Evolutionary conservation across 2,329 filamentous ascomycete species (phyloP), one percentile per base, ranked within the genome.

Genomic region (Pseudogymnoascus pannorum): DNA sequence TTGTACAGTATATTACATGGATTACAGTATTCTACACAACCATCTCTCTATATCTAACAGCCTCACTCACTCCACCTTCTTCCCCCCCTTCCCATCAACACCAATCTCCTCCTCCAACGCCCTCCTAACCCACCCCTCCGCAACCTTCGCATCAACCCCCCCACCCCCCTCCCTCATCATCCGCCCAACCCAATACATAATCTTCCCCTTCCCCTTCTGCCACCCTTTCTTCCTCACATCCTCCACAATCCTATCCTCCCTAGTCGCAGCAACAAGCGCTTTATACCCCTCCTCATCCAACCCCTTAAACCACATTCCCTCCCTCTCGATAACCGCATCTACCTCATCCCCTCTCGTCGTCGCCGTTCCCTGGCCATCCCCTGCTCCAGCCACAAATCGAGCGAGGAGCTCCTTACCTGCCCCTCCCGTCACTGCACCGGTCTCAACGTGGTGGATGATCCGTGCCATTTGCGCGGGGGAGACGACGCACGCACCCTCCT

Each of bases 111-210:
- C 63, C 36, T 72, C 67, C 44, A 85, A 73, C 44, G 84, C 67
- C 67, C 78, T 75, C 61, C 76, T 75, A 33, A 88, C 70, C 9
- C 82, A 75, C 62, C 75, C 73, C 70, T 82, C 81, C 8, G 85
- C 86, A 67, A 78, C 79, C 61, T 77, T 76, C 4, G 86, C 81
- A 71, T 88, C 84, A 5, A 88, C 80, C 0, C 85, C 85, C 63
- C 84, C 82, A 26, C 80, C 77, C 26, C 83, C 83, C 63, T 75
- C 74, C 48, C 82, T 77, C 74, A 88, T 85, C 82, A 89, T 87
- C 71, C 87, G 82, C 9, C 87, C 87, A 12, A 89, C 80, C 66
- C 89, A 81, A 76, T 82, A 89, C 67, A 84, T 85, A 5, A 87
- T 71, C 72, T 89, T 89, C n/a, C 84, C 83, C 29, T 77, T 75